Evolutionary conservation across 2,329 filamentous ascomycete species (phyloP), one percentile per base, ranked within the genome.

Genomic region (Ceratocystis huliohia): DNA sequence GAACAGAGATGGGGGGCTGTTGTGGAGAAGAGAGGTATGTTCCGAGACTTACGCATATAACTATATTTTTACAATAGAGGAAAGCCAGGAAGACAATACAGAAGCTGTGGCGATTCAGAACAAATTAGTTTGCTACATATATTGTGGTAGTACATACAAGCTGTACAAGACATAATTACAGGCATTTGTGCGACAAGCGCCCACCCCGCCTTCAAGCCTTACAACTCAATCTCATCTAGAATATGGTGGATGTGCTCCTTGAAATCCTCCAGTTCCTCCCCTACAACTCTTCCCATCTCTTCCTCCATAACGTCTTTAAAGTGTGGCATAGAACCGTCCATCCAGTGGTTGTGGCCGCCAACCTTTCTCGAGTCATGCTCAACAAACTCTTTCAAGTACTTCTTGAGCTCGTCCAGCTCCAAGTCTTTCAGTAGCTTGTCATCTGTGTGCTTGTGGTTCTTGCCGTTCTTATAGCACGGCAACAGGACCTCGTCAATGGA

Each of bases 401-500:
- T 65, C 56, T 68, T 68, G 15, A 70, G 63, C 50, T 69, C 66
- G 8, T 69, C 46, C 20, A 70, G 61, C 46, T 65, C 67, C 20
- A 69, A 61, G 13, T 69, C 69, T 2, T 65, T 56, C 6, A 65
- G 44, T 33, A 67, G 62, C 59, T 64, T 64, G 22, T 61, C 56
- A 17, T 61, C 44, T 46, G 20, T 28, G 57, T 67, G 61, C 25
- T 66, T 28, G 37, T 41, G 20, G 20, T 67, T 56, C 33, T 70
- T 67, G 30, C 63, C 63, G 15, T 78, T 72, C 69, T 80, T 80
- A 75, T 83, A 85, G 1, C 91, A 89, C 53, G 92, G 92, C 69
- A 96, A 84, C 67, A 95, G 76, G 0, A 96, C 84, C 67, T 81
- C 81, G 61, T 82, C 80, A 0, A 94, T 79, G 17, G 93, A 85